phyloP scores from a whole-genome alignment of 2,329 filamentous ascomycete genomes.

The Alternaria tenuissima region DNA sequence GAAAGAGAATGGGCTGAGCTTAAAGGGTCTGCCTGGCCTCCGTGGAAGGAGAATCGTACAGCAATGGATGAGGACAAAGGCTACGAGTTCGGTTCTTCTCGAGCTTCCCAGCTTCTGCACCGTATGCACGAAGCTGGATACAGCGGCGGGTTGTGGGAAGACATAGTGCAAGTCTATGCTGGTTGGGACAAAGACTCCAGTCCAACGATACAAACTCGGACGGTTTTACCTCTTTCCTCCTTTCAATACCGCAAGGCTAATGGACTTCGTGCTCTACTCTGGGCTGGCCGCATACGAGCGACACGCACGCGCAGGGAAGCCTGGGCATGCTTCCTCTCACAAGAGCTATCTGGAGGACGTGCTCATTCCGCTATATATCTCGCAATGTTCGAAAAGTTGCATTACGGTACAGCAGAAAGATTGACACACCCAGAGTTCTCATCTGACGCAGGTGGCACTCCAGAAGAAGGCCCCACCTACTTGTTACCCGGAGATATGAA shows the following conservation, averaged over 20 bases:
- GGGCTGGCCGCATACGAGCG: slow-evolving; percentile 65
- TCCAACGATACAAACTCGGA: slow-evolving; percentile 68
- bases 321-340: slow-evolving; percentile 70
- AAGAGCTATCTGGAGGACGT: slow-evolving; percentile 54
- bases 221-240: slow-evolving; percentile 45
- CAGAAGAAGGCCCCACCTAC: slow-evolving; percentile 7
- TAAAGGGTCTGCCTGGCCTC: slow-evolving; percentile 69
- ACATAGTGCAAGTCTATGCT: slow-evolving; percentile 61
- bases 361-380: slow-evolving; percentile 58
- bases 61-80: slow-evolving; percentile 67
- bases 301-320: slow-evolving; percentile 70
- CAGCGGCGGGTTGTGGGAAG: slow-evolving; percentile 59
- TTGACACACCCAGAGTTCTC: slow-evolving; percentile 7
- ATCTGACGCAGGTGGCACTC: slow-evolving; percentile 6
- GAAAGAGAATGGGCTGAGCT: slow-evolving; percentile 67
- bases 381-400: slow-evolving; percentile 66
- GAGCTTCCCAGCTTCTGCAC: slow-evolving; percentile 63
- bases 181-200: slow-evolving; percentile 71
- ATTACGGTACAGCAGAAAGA: slow-evolving; percentile 42
- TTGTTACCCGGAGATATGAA: slow-evolving; percentile 67
- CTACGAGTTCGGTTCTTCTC: slow-evolving; percentile 64
- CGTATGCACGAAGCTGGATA: slow-evolving; percentile 70
- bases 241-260: slow-evolving; percentile 9
- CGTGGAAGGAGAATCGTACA: slow-evolving; percentile 69
- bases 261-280: slow-evolving; percentile 50